Evolutionary conservation across 2,329 filamentous ascomycete species (phyloP).

Genomic region (Immersiporthe knoxdaviesiana): DNA sequence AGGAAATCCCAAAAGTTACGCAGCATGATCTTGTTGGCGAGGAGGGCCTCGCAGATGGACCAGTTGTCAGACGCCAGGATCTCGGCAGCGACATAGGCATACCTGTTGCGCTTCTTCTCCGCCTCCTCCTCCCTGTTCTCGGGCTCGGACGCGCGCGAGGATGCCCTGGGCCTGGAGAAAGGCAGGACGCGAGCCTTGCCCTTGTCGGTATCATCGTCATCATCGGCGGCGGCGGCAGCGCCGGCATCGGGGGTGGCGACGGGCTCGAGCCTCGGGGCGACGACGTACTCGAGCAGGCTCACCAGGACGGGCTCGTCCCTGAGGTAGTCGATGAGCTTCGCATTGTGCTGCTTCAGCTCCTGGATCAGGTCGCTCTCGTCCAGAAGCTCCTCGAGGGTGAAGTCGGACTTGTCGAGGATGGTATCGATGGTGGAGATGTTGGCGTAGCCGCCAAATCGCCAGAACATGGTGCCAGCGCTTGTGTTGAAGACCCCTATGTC

Average conservation of each 20-base stretch:
- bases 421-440: constrained; percentile 96
- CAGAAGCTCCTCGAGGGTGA: constrained; percentile 91
- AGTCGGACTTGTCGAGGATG: constrained; percentile 94
- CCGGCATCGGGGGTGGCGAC: constrained; percentile 53
- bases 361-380: constrained; percentile 96
- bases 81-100: constrained; percentile 91
- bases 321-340: constrained; percentile 94
- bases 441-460: constrained; percentile 98
- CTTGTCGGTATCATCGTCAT: constrained; percentile 52
- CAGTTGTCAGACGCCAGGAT: constrained; percentile 94
- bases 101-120: constrained; percentile 90
- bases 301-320: constrained; percentile 85
- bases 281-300: constrained; percentile 87
- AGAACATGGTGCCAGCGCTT: constrained; percentile 80
- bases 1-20: constrained; percentile 91
- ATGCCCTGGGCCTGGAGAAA: constrained; percentile 57
- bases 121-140: constrained; percentile 69
- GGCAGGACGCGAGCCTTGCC: constrained; percentile 47
- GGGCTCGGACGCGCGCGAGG: constrained; percentile 54
- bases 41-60: constrained; percentile 91
- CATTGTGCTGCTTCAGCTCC: constrained; percentile 97
- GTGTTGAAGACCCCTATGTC: constrained; percentile 32
- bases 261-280: constrained; percentile 71
- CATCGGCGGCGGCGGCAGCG: constrained; percentile 47
- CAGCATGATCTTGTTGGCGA: constrained; percentile 79